Percentiles rank a stretch among this genome's conserved stretches.
Conservation (phyloP, 2,329 filamentous ascomycete genomes). For the Ophiostoma sp. region DNA sequence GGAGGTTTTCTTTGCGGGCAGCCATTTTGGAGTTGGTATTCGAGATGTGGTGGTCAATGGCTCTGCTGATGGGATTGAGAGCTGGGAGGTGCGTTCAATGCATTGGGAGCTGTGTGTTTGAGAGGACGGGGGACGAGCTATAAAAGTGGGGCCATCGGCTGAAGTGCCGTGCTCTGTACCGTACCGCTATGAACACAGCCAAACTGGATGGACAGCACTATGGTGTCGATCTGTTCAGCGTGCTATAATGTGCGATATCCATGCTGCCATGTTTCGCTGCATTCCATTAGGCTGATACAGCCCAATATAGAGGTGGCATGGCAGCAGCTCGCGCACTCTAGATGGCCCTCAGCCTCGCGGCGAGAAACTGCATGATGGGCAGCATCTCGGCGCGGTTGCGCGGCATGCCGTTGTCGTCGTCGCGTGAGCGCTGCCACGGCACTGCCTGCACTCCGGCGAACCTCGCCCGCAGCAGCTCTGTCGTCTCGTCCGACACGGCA, state of each 20-base stretch:
- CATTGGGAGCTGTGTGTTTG: background rate
- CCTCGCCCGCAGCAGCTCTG: conserved; percentile 58
- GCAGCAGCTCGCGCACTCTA: background rate
- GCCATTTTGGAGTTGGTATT: background rate
- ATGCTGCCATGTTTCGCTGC: background rate
- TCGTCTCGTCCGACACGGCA: conserved; percentile 52
- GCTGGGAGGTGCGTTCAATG: background rate
- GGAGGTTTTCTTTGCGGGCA: conserved; percentile 8
- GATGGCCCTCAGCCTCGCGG: conserved; percentile 50
- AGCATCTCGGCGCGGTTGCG: conserved; percentile 75
- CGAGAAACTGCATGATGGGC: conserved; percentile 82
- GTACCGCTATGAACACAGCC: background rate
- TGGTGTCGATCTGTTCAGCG: background rate
- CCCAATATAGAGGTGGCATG: background rate
- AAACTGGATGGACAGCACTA: background rate
- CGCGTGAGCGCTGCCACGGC: conserved; percentile 54
- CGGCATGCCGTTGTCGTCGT: conserved; percentile 72
- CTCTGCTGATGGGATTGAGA: background rate
- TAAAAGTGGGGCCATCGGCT: background rate
- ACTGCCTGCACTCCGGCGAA: conserved; percentile 64
- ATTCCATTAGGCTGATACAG: background rate
- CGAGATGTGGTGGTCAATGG: background rate
- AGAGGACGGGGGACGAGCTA: background rate
- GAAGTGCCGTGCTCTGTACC: background rate
- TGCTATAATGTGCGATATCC: background rate